Conservation (phyloP, 768 basidiomycete genomes). For the Tulasnella sp. region DNA sequence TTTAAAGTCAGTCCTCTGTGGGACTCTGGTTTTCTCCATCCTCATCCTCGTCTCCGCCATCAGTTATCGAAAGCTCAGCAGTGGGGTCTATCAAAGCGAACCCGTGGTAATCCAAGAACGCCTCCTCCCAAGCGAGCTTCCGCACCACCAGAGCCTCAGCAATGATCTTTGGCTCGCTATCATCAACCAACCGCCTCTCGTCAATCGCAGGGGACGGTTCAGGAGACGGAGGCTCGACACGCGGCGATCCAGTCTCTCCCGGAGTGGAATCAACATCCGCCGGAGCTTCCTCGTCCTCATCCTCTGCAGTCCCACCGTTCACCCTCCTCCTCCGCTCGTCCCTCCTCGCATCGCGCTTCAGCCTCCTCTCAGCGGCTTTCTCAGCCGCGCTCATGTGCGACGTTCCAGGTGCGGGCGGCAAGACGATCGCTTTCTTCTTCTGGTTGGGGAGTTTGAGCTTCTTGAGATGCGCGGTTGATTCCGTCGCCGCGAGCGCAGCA, state of each 20-base stretch:
- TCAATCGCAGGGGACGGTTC: background rate
- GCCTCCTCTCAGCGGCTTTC: slow-evolving; percentile 6
- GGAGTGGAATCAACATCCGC: background rate
- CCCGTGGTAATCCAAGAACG: slow-evolving; percentile 33
- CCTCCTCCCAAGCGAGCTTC: slow-evolving; percentile 65
- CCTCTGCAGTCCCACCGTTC: background rate
- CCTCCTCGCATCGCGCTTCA: slow-evolving; percentile 9
- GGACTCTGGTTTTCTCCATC: background rate
- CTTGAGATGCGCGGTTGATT: background rate
- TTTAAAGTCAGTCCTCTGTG: background rate
- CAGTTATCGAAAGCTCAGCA: background rate
- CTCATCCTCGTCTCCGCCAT: background rate
- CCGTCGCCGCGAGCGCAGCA: background rate
- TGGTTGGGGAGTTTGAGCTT: background rate
- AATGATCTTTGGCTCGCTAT: slow-evolving; percentile 44
- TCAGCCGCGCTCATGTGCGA: background rate
- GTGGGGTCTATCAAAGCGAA: slow-evolving; percentile 5
- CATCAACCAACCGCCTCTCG: background rate
- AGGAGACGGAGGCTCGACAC: background rate
- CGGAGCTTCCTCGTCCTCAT: background rate
- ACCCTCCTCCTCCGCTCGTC: background rate
- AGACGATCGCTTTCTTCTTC: slow-evolving; percentile 6
- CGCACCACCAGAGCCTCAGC: slow-evolving; percentile 73
- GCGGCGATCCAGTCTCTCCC: background rate
- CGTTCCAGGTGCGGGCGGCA: background rate